Base-by-base conservation (phyloP, 2,329 filamentous ascomycete genomes). In the Alternaria triticina region DNA sequence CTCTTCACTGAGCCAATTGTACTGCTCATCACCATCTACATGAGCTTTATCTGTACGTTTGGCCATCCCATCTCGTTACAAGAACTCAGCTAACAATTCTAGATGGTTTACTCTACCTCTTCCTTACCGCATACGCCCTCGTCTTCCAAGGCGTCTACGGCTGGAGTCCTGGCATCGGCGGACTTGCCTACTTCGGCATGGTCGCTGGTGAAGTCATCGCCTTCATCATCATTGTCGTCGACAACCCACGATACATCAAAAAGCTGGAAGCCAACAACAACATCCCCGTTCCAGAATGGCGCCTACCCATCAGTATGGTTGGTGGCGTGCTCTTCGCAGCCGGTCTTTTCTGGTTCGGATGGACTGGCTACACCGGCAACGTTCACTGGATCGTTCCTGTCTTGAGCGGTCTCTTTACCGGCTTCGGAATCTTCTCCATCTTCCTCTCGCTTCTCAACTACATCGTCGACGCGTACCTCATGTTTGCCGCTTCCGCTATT, bases 121-220 rank as follows among this genome's bases (percentile, higher is more conserved):
- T 96, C 83, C 84, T 97, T 56, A 94, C 92, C 0, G 91, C 93
- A 1, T 96, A 96, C 71, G 90, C 91, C 0, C 87, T 96, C 47
- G 91, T 96, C 51, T 97, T 96, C 81, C 84, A 90, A 65, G 77
- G 80, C 2, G 85, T 94, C 5, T 91, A 97, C 78, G 85, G 87
- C 68, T 90, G 95, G 82, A 87, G 82, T 33, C 73, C 85, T 2
- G 94, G 94, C 60, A 80, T 92, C 17, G 86, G 89, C 5, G 94
- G 93, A 2, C 85, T 97, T 6, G 89, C 93, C 6, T 97, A 94
- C 78, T 92, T 97, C 71, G 94, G 93, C 58, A 92, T 97, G 90
- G 87, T 96, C 55, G 72, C 84, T 9, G 93, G 93, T 50, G 87
- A 93, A 75, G 65, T 95, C 15, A 80, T 92, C 57, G 91, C 90